phyloP scores from a whole-genome alignment of 768 basidiomycete species.

The Rhodotorula babjevae region DNA sequence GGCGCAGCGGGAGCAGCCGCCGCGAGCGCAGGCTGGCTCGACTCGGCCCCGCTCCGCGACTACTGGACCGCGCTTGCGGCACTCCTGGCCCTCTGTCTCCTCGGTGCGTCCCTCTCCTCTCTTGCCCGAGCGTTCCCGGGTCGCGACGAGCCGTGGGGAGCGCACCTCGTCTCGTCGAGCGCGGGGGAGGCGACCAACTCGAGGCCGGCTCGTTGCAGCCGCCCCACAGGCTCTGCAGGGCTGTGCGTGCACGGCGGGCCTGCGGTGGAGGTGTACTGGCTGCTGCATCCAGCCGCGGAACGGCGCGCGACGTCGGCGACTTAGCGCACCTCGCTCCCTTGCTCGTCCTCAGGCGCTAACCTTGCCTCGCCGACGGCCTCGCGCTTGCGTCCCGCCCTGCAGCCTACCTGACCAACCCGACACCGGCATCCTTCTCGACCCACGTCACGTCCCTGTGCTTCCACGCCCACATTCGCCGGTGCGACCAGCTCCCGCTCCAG shows the following conservation, averaged over 20 bases:
- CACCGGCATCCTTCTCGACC: constrained; percentile 84
- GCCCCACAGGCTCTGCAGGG: background rate
- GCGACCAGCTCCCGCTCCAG: constrained; percentile 10
- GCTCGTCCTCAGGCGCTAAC: constrained; percentile 1
- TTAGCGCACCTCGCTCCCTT: background rate
- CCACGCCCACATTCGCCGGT: constrained; percentile 50
- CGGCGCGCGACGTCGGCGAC: background rate
- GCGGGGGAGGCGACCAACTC: background rate
- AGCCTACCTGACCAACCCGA: constrained; percentile 95
- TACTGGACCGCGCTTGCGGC: constrained; percentile 32
- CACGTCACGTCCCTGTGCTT: constrained; percentile 98
- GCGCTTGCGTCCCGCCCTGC: constrained; percentile 4
- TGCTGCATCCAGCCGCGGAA: background rate
- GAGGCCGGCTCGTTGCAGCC: background rate
- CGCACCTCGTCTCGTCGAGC: background rate
- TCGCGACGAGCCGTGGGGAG: background rate
- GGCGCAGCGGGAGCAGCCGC: background rate
- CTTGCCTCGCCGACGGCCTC: background rate
- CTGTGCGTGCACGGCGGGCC: too few relatives aligned
- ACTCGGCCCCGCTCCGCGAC: constrained; percentile 10
- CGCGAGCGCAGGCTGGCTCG: background rate
- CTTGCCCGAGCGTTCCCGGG: too few relatives aligned
- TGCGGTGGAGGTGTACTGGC: background rate
- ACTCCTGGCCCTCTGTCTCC: constrained; percentile 15
- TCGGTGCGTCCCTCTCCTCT: constrained; percentile 10